A percentile compares a stretch with the other conserved stretches of the same genome.
These are phyloP conservation scores for Fibroporia radiculosa DNA, from an alignment of 768 basidiomycete species.

Conservation along the genomic window DNA sequence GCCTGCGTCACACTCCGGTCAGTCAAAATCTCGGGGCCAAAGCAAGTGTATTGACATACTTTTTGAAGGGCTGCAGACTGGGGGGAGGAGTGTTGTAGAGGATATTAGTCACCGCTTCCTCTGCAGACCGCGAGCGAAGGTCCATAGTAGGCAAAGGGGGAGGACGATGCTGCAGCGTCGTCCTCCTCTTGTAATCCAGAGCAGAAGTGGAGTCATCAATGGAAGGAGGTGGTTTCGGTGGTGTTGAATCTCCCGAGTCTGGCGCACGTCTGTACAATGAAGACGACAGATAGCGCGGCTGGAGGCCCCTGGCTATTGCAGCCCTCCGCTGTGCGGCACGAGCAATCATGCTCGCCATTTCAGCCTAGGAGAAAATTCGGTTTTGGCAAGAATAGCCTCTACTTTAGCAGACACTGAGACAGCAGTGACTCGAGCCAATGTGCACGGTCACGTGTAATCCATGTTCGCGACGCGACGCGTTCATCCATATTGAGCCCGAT, in stretches of 20 bases:
- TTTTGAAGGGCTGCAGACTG: slow-evolving; percentile 87
- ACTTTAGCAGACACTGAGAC: neutral
- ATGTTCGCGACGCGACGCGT: too few species aligned
- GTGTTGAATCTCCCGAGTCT: slow-evolving; percentile 15
- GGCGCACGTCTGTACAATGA: slow-evolving; percentile 11
- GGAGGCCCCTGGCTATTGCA: neutral
- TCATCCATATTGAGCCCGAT: too few species aligned
- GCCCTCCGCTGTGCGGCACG: slow-evolving; percentile 9
- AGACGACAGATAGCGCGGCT: slow-evolving; percentile 10
- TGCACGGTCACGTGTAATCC: too few species aligned
- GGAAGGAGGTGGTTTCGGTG: slow-evolving; percentile 66
- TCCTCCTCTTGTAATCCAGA: slow-evolving; percentile 90
- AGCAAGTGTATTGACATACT: slow-evolving; percentile 38
- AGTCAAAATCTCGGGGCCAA: neutral
- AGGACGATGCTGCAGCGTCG: slow-evolving; percentile 63
- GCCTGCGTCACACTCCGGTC: slow-evolving; percentile 40
- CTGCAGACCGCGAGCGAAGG: slow-evolving; percentile 74
- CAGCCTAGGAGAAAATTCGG: neutral
- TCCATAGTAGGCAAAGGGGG: slow-evolving; percentile 84
- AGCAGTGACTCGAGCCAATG: neutral
- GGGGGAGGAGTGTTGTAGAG: slow-evolving; percentile 94
- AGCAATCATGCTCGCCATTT: slow-evolving; percentile 10
- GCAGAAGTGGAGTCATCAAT: slow-evolving; percentile 95
- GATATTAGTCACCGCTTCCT: slow-evolving; percentile 97
- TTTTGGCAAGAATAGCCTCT: neutral